Evolutionary conservation across 805 yeast species (phyloP), one percentile per base, ranked within the genome.

Genomic region (Isabelozyma pseudorhagii): DNA sequence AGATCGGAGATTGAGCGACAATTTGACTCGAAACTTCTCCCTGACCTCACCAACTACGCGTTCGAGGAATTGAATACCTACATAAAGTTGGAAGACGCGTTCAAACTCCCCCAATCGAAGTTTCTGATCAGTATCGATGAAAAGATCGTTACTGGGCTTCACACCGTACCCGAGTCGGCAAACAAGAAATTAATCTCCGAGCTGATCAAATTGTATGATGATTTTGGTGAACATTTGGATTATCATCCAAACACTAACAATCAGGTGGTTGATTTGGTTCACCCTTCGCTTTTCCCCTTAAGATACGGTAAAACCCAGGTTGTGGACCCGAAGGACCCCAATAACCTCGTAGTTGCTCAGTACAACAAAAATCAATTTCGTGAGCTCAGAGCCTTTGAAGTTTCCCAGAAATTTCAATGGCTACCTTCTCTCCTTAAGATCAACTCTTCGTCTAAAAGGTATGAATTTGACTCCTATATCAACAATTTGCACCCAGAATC

Each of bases 281-380:
- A 74, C 47, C 78, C 78, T 17, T 71, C 76, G 13, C 59, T 74
- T 39, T 73, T 59, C 43, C 72, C 74, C 5, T 53, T 65, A 28
- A 64, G 55, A 41, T 71, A 70, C 46, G 71, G 64, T 0, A 50
- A 10, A 14, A 65, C 72, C 7, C 62, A 63, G 8, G 50, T 63
- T 27, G 28, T 47, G 25, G 41, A 15, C 6, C 44, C 46, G 3
- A 48, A 50, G 25, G 49, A 47, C 18, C 31, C 18, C 11, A 18
- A 54, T 17, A 39, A 41, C 18, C 49, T 55, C 14, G 49, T 48
- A 1, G n/a, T 31, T 31, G 10, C 36, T 5, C 29, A 58, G 47
- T 61, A 41, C 42, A 47, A 42, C 29, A 49, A 36, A 39, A 15
- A 47, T 55, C 36, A 1, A 59, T 59, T 41, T 5, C 31, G 17